A percentile compares a stretch with the other conserved stretches of the same genome.
These are phyloP conservation scores for Trametes coccinea DNA, from an alignment of 768 basidiomycete genomes.

Conservation along the genomic window DNA sequence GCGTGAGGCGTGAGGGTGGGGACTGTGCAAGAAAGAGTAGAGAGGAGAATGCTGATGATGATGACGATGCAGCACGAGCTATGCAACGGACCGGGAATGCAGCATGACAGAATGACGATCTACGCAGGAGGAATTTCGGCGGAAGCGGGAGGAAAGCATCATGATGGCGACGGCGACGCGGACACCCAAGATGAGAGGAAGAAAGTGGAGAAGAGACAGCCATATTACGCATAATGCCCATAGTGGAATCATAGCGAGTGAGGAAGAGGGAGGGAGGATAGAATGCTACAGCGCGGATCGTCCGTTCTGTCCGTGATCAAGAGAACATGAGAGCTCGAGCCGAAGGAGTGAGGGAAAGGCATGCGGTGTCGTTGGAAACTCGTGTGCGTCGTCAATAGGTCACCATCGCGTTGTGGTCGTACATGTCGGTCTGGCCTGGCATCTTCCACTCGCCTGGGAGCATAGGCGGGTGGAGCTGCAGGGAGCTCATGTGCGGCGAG, in stretches of 20 bases:
- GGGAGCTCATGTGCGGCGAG: slow-evolving; percentile 29
- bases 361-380: slow-evolving; percentile 9
- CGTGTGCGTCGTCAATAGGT: slow-evolving; percentile 30
- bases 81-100: slow-evolving; percentile 23
- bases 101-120: slow-evolving; percentile 21
- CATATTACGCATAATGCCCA: slow-evolving; percentile 22
- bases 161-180: slow-evolving; percentile 17
- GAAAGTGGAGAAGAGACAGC: slow-evolving; percentile 4
- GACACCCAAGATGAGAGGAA: slow-evolving; percentile 7
- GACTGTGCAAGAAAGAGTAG: slow-evolving; percentile 9
- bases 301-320: slow-evolving; percentile 24
- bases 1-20: neutral
- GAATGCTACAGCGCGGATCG: slow-evolving; percentile 26
- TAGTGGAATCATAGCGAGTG: slow-evolving; percentile 15
- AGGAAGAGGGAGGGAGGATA: slow-evolving; percentile 7
- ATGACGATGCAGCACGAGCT: slow-evolving; percentile 24
- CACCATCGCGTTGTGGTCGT: slow-evolving; percentile 40
- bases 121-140: slow-evolving; percentile 12
- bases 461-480: slow-evolving; percentile 39
- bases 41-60: slow-evolving; percentile 17
- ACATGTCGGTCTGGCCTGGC: slow-evolving; percentile 27
- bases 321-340: slow-evolving; percentile 13
- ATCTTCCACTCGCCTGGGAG: slow-evolving; percentile 36
- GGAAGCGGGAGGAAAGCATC: slow-evolving; percentile 16
- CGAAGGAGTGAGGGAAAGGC: slow-evolving; percentile 10